Evolutionary conservation across 2,329 filamentous ascomycete genomes (phyloP).

Genomic region (Colletotrichum musicola): DNA sequence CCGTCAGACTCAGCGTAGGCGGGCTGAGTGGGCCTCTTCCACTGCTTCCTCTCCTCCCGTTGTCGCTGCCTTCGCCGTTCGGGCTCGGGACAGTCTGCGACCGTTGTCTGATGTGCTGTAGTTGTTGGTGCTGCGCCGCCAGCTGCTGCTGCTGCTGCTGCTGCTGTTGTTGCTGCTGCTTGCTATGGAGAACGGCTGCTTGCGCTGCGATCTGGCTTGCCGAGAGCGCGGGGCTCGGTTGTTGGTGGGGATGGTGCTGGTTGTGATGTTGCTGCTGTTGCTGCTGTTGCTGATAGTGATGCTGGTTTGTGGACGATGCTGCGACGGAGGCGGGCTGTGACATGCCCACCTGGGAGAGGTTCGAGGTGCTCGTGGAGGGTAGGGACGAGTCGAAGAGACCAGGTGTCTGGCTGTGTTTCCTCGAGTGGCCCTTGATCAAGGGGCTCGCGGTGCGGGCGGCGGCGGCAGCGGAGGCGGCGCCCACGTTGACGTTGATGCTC

Average conservation of each 20-base stretch:
- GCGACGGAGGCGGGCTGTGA: slow-evolving; percentile 58
- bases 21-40: slow-evolving; percentile 68
- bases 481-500: slow-evolving; percentile 26
- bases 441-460: slow-evolving; percentile 46
- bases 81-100: slow-evolving; percentile 79
- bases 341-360: slow-evolving; percentile 64
- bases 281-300: slow-evolving; percentile 21
- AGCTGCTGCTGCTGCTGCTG: slow-evolving; percentile 46
- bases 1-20: slow-evolving; percentile 73
- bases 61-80: slow-evolving; percentile 16
- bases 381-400: slow-evolving; percentile 82
- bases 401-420: slow-evolving; percentile 79
- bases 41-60: slow-evolving; percentile 56
- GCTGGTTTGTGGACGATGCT: slow-evolving; percentile 26
- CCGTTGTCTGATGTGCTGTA: slow-evolving; percentile 70
- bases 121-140: slow-evolving; percentile 66
- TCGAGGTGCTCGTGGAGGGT: slow-evolving; percentile 71
- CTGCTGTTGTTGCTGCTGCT: slow-evolving; percentile 41
- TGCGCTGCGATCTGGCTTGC: slow-evolving; percentile 87
- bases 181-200: slow-evolving; percentile 76
- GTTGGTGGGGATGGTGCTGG: slow-evolving; percentile 28
- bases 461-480: slow-evolving; percentile 48
- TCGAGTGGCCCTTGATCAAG: slow-evolving; percentile 59
- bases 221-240: slow-evolving; percentile 56
- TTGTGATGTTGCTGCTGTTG: slow-evolving; percentile 19